phyloP scores from a whole-genome alignment of 179 eudicot species.

The Spergularia azorica region DNA sequence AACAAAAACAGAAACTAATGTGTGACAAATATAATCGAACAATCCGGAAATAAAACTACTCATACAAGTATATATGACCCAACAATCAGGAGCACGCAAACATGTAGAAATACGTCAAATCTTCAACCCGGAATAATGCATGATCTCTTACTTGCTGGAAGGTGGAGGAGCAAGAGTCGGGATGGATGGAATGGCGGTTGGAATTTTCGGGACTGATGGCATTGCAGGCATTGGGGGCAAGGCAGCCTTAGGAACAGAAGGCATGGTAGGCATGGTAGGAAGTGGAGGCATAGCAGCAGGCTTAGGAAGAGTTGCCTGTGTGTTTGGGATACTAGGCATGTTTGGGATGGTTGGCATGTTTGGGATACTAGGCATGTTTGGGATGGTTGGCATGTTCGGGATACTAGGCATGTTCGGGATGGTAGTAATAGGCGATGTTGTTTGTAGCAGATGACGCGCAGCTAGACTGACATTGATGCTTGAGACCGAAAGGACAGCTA shows the following conservation, averaged over 20 bases:
- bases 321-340: slow-evolving; percentile 16
- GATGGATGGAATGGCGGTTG: slow-evolving; percentile 22
- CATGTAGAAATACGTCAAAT: no score
- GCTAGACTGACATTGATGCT: slow-evolving; percentile 26
- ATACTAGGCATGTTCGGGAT: slow-evolving; percentile 25
- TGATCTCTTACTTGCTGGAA: slow-evolving; percentile 12
- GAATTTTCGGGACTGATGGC: slow-evolving; percentile 17
- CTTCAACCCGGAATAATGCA: neutral
- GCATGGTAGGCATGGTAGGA: neutral
- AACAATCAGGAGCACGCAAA: neutral
- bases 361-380: slow-evolving; percentile 10
- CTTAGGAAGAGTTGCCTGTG: slow-evolving; percentile 12
- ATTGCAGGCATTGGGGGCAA: slow-evolving; percentile 26
- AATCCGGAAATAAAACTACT: neutral
- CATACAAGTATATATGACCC: neutral
- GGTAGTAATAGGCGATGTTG: slow-evolving; percentile 26
- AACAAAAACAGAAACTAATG: neutral
- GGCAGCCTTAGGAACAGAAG: slow-evolving; percentile 18
- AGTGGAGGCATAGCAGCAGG: slow-evolving; percentile 12
- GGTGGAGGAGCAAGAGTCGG: slow-evolving; percentile 28
- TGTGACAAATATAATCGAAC: neutral
- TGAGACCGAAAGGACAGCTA: slow-evolving; percentile 10
- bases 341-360: slow-evolving; percentile 25
- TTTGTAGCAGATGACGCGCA: slow-evolving; percentile 33
- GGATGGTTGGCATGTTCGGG: neutral